These are phyloP conservation scores for Sicyos edulis DNA, from an alignment of 306 rosid species.

Conservation along the genomic window DNA sequence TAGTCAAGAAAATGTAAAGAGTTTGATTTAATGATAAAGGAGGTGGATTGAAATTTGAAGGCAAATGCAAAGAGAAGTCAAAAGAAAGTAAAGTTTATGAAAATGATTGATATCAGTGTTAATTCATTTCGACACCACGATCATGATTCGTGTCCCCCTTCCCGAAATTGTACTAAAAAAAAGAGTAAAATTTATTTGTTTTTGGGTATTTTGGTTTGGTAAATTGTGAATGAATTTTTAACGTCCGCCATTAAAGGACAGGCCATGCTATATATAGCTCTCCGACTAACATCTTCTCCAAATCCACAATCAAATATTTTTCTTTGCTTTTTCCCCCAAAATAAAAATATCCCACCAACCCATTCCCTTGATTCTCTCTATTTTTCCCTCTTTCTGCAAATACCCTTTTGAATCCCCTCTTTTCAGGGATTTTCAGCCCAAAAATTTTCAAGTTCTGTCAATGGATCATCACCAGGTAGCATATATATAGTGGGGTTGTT, in stretches of 20 bases:
- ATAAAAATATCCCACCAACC: neutral
- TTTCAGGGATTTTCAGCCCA: neutral
- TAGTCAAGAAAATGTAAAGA: neutral
- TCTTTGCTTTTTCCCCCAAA: neutral
- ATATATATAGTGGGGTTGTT: neutral
- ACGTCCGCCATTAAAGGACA: constrained; percentile 23
- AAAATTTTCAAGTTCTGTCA: neutral
- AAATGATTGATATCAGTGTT: no score
- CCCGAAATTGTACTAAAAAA: no score
- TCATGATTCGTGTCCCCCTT: no score
- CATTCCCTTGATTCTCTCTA: constrained; percentile 4
- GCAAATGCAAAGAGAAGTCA: constrained; percentile 9
- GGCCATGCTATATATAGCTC: constrained; percentile 25
- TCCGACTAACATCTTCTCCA: constrained; percentile 15
- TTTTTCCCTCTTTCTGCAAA: neutral
- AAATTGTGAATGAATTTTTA: constrained; percentile 7
- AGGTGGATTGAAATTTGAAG: constrained; percentile 4
- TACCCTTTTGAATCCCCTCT: constrained; percentile 2
- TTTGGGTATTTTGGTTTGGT: neutral
- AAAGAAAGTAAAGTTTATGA: neutral
- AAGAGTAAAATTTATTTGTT: neutral
- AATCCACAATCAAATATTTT: neutral
- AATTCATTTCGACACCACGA: no score
- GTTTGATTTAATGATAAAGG: neutral
- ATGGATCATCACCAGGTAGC: constrained; percentile 6